Evolutionary conservation across 768 basidiomycete genomes (phyloP).

Genomic region (Lactarius indigo): DNA sequence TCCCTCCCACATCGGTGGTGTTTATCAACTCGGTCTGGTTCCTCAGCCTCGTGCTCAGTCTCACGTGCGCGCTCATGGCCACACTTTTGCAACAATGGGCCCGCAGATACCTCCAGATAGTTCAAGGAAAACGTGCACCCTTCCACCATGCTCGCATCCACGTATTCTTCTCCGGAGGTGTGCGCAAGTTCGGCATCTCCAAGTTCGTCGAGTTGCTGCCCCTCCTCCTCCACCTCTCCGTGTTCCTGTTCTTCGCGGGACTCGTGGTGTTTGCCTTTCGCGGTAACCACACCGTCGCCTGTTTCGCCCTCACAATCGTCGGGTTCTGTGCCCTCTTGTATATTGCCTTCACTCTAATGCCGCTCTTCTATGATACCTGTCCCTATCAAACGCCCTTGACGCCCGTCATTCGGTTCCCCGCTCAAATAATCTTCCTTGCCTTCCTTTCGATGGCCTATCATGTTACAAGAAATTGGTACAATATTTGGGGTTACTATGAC

Average conservation of each 20-base stretch:
- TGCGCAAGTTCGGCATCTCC: background rate
- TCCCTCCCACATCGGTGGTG: background rate
- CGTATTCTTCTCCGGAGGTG: conserved; percentile 4
- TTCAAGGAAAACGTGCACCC: conserved; percentile 3
- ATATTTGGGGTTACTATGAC: background rate
- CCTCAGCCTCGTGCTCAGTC: conserved; percentile 13
- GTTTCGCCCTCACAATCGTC: background rate
- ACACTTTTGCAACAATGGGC: conserved; percentile 16
- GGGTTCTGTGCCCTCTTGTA: background rate
- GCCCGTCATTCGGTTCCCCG: background rate
- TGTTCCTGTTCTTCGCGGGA: conserved; percentile 19
- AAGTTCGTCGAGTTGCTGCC: conserved; percentile 7
- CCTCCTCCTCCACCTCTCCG: conserved; percentile 1
- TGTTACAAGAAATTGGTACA: background rate
- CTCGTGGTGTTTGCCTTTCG: conserved; percentile 1
- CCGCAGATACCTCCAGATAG: conserved; percentile 6
- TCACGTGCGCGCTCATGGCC: conserved; percentile 12
- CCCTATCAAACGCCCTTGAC: conserved; percentile 15
- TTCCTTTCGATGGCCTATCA: background rate
- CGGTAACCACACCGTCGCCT: background rate
- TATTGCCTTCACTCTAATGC: background rate
- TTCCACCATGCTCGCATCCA: conserved; percentile 5
- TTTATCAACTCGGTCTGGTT: conserved; percentile 15
- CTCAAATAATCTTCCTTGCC: background rate
- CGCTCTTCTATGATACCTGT: background rate